Base-by-base conservation (phyloP, 768 basidiomycete genomes). In the Rhizopogon vesiculosus region DNA sequence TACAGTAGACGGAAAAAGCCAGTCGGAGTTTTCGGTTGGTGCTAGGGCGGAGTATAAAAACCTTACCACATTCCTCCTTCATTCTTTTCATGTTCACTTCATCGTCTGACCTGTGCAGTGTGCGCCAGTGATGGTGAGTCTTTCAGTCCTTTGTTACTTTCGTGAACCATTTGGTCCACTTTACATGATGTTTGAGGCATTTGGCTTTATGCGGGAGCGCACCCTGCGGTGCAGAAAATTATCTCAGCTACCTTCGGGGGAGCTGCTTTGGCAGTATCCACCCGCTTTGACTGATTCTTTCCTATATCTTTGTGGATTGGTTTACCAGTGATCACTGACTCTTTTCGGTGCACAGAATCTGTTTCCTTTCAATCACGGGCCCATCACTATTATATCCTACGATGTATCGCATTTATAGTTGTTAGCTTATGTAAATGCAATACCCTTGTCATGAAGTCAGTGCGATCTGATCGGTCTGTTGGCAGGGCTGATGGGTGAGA, bases 171-270 rank as follows among this genome's bases (percentile, higher is more conserved):
- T 18, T 3, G 42, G 54, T 56, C 57, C 43, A 43, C 6, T 22
- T 8, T 50, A 53, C 59, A 83, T 86, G 88, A 90, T 90, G 87
- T 85, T 88, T 89, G 88, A 90, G 88, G 88, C 88, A 90, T 89
- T 89, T 90, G 87, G 88, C 88, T 89, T 89, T 89, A 90, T 62
- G 87, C 82, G 75, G 80, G 78, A 58, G 59, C 19, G 25, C 64
- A 61, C 72, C 82, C 80, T 81, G 84, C 86, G 76, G 70, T 90
- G 89, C 85, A 87, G 88, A 91, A 86, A 83, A 62, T 68, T 78
- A 88, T 82, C 89, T 91, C 89, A 90, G 87, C 88, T 90, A 90
- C 89, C 89, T 91, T 88, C 86, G 82, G 82, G 78, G 75, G 69
- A 70, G 63, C 68, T 67, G 68, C 72, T 71, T 76, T 76, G 70